A percentile compares a stretch with the other conserved stretches of the same genome.
Evolutionary conservation across 2,329 filamentous ascomycete species (phyloP).

Genomic region (Karstenula rhodostoma): DNA sequence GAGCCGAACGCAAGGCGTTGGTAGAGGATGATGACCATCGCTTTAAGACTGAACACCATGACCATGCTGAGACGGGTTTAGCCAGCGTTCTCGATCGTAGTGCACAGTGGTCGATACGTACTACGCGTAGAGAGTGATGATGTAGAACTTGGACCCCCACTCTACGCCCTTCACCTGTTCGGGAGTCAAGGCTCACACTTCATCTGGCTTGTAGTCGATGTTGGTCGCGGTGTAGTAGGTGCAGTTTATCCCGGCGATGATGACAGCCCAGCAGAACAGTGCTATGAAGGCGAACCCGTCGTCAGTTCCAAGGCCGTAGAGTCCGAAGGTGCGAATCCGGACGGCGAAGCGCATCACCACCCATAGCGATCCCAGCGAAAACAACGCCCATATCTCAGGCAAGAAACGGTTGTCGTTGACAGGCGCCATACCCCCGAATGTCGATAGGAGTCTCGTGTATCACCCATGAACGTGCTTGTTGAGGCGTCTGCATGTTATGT

Average conservation of each 20-base stretch:
- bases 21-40: constrained; percentile 24
- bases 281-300: constrained; percentile 18
- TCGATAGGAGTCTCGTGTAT: neutral
- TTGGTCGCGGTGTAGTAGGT: constrained; percentile 24
- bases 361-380: constrained; percentile 15
- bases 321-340: constrained; percentile 10
- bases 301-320: constrained; percentile 13
- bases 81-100: neutral
- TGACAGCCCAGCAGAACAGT: constrained; percentile 18
- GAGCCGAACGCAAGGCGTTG: constrained; percentile 19
- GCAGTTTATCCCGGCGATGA: constrained; percentile 16
- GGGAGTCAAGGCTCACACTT: constrained; percentile 17
- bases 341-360: constrained; percentile 5
- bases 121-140: constrained; percentile 25
- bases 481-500: neutral
- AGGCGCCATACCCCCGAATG: constrained; percentile 13
- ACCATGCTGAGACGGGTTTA: neutral
- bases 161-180: constrained; percentile 14
- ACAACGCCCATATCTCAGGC: constrained; percentile 19
- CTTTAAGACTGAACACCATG: constrained; percentile 22
- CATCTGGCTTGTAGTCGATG: constrained; percentile 18
- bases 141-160: constrained; percentile 21
- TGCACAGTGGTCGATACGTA: constrained; percentile 5
- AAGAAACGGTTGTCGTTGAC: constrained; percentile 14
- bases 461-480: no score